Conservation (phyloP, 352 stramenopile genomes). For the Globisporangium ultimum region DNA sequence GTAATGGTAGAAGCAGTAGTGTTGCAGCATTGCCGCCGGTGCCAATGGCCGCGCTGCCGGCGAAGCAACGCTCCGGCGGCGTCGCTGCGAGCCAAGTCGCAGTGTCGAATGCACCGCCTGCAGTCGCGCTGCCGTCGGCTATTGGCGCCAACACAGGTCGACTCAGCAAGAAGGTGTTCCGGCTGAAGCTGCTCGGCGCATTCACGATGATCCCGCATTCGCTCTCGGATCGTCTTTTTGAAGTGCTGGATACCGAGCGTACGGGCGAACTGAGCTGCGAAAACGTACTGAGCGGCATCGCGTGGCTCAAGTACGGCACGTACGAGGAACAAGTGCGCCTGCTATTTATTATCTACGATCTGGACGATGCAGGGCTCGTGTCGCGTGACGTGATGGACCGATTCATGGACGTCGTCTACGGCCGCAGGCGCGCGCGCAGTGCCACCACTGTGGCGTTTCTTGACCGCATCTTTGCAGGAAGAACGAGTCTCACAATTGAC, state of each 20-base stretch:
- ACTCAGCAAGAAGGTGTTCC: conserved; percentile 74
- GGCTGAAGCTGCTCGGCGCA: conserved; percentile 69
- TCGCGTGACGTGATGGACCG: conserved; percentile 64
- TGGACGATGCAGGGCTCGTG: conserved; percentile 61
- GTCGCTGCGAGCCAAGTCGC: conserved; percentile 3
- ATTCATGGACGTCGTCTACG: conserved; percentile 88
- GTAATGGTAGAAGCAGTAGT: conserved; percentile 17
- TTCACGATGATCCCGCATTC: conserved; percentile 82
- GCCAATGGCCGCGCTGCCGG: background rate
- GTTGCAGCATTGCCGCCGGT: background rate
- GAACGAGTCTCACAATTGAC: conserved; percentile 39
- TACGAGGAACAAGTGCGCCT: conserved; percentile 72
- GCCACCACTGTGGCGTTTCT: conserved; percentile 49
- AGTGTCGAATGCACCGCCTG: background rate
- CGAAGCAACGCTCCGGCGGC: conserved; percentile 9
- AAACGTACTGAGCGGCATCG: conserved; percentile 65
- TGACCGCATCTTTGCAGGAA: conserved; percentile 49
- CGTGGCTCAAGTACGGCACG: conserved; percentile 72
- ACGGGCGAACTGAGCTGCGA: conserved; percentile 58
- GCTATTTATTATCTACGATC: conserved; percentile 84
- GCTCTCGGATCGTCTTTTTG: conserved; percentile 80
- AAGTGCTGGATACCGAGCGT: conserved; percentile 74
- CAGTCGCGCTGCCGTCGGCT: background rate
- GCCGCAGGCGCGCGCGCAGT: conserved; percentile 40
- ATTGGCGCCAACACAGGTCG: conserved; percentile 5